Percentiles rank a stretch among this genome's conserved stretches.
phyloP scores from a whole-genome alignment of 176 grass and related monocot species.

The Musa beccarii region DNA sequence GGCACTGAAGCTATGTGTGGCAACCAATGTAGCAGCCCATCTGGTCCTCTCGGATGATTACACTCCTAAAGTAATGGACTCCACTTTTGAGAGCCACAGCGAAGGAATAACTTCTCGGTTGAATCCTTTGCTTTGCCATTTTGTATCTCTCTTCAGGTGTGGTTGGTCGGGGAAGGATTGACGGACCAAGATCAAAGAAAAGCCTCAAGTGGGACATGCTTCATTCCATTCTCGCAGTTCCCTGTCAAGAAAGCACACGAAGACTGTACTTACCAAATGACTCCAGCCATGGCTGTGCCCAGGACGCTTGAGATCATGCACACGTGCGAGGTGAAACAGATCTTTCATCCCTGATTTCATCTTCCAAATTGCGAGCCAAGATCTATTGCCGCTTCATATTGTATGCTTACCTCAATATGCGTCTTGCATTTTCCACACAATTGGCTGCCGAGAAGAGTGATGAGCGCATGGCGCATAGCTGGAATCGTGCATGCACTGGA shows the following conservation, averaged over 20 bases:
- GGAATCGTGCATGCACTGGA: conserved; percentile 69
- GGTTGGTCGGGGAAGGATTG: conserved; percentile 52
- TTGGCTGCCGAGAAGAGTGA: conserved; percentile 78
- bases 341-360: neutral
- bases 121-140: neutral
- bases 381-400: neutral
- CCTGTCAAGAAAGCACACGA: conserved; percentile 42
- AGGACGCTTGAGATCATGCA: conserved; percentile 59
- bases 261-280: conserved; percentile 43
- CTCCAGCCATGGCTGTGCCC: conserved; percentile 60
- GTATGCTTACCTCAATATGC: neutral
- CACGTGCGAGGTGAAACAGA: conserved; percentile 19
- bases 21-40: too few species aligned
- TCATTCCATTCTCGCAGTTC: conserved; percentile 62
- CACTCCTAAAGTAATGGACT: too few species aligned
- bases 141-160: conserved; percentile 24
- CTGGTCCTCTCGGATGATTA: too few species aligned
- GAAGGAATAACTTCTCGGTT: neutral
- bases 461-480: conserved; percentile 68
- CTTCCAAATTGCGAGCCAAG: neutral
- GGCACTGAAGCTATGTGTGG: too few species aligned
- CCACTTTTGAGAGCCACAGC: neutral
- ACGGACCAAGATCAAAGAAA: conserved; percentile 34
- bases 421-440: conserved; percentile 31
- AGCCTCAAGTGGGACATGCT: conserved; percentile 45